Evolutionary conservation across 768 basidiomycete genomes (phyloP).

Genomic region (Naganishia vaughanmartiniae): DNA sequence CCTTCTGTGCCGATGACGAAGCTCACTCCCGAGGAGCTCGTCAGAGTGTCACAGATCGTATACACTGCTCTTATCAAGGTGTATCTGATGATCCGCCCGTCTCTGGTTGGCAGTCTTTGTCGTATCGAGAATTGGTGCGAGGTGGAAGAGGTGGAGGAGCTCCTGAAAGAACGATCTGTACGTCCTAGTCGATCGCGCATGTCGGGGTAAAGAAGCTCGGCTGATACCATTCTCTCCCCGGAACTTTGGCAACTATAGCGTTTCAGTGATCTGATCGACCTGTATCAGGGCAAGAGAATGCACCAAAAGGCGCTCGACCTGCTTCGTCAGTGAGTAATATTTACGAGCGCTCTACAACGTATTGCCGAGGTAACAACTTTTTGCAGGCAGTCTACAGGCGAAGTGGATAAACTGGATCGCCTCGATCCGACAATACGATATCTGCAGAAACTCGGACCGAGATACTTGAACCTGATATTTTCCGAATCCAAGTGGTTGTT

Average conservation of each 20-base stretch:
- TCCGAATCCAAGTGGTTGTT: slow-evolving; percentile 81
- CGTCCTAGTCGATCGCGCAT: slow-evolving; percentile 29
- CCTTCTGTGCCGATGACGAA: slow-evolving; percentile 71
- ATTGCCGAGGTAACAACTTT: too few species aligned
- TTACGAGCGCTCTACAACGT: background rate
- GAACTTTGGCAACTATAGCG: slow-evolving; percentile 60
- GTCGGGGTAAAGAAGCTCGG: background rate
- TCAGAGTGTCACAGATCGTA: slow-evolving; percentile 86
- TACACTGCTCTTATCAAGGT: slow-evolving; percentile 94
- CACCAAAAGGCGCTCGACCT: slow-evolving; percentile 80
- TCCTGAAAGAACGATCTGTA: slow-evolving; percentile 75
- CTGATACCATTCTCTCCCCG: slow-evolving; percentile 12
- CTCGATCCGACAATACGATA: slow-evolving; percentile 81
- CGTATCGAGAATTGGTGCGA: slow-evolving; percentile 96
- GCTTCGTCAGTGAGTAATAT: slow-evolving; percentile 68
- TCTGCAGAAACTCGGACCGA: slow-evolving; percentile 81
- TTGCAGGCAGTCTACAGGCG: slow-evolving; percentile 71
- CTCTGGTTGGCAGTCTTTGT: slow-evolving; percentile 80
- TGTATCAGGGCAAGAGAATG: slow-evolving; percentile 95
- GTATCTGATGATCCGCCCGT: slow-evolving; percentile 77
- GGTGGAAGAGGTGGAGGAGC: slow-evolving; percentile 86
- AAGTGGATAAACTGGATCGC: slow-evolving; percentile 73
- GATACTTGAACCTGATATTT: slow-evolving; percentile 77
- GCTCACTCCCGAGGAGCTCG: slow-evolving; percentile 76
- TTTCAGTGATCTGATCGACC: slow-evolving; percentile 80